Base-by-base conservation (phyloP, 2,329 filamentous ascomycete genomes). In the Hypoxylon sp. region DNA sequence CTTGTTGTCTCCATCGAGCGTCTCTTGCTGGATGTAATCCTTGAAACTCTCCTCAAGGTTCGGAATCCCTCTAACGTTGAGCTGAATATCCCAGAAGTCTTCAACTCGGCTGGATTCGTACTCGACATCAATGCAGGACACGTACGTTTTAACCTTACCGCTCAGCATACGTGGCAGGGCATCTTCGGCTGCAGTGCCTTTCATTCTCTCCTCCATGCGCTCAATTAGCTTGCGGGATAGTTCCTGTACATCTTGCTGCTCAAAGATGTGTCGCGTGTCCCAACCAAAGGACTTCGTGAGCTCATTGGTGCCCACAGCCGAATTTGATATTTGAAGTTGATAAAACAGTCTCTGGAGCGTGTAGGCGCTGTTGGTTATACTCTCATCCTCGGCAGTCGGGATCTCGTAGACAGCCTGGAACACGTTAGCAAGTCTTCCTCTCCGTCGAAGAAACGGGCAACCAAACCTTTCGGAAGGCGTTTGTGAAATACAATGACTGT, bases 221-320 rank as follows among this genome's bases (percentile, higher is more conserved):
- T 99, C 94, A 89, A 99, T 99, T 57, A 99, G 79, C 70, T 97
- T 96, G 49, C 95, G 84, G 23, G 92, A 97, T 23, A 99, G 78
- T 70, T 99, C 94, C 70, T 99, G 94, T 6, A 99, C 94, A 72
- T 99, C 94, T 72, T 99, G 94, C 70, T 99, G 94, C 73, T 97
- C 93, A 64, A 99, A 99, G 43, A 97, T 96, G 68, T 99, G 93
- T 59, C 91, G 85, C 2, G 93, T 96, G 66, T 99, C 93, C 94
- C 94, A 99, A 16, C 94, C 94, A 70, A 99, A 99, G 0, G 94
- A 97, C 61, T 91, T 90, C 5, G 94, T 99, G 27, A 99, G 82
- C 68, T 99, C 94, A 41, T 88, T 91, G 1, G 94, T 99, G 27
- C 90, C 84, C 2, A 99, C 93, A 1, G 95, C 90, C 25, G 79